These are phyloP conservation scores for Metroxylon sagu DNA, from an alignment of 176 grass and related monocot genomes.

Conservation along the genomic window DNA sequence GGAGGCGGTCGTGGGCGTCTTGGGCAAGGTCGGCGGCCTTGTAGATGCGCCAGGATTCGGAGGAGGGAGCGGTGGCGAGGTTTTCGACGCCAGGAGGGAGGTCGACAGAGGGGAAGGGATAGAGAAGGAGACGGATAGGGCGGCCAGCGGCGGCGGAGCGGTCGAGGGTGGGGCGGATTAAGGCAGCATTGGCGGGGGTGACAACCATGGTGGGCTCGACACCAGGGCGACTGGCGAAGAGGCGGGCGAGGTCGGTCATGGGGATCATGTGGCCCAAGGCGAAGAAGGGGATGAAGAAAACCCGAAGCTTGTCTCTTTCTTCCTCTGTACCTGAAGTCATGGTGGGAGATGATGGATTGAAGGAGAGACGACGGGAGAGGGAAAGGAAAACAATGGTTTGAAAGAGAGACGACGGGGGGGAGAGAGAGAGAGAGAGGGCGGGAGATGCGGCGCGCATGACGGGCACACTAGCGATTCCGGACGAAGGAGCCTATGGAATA, in stretches of 20 bases:
- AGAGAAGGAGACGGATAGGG: slow-evolving; percentile 22
- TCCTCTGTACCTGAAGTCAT: too few species aligned
- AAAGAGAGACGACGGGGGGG: too few species aligned
- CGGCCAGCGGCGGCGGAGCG: slow-evolving; percentile 14
- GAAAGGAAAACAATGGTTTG: too few species aligned
- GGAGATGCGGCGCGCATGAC: too few species aligned
- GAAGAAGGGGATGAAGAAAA: slow-evolving; percentile 4
- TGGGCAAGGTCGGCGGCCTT: slow-evolving; percentile 37
- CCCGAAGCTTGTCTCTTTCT: not conserved
- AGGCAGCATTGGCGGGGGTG: slow-evolving; percentile 13
- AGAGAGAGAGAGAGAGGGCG: too few species aligned
- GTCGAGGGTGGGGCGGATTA: slow-evolving; percentile 17
- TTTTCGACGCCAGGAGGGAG: slow-evolving; percentile 39
- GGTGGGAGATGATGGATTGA: too few species aligned
- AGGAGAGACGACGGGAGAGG: too few species aligned
- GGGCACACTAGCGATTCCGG: too few species aligned
- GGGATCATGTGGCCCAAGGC: slow-evolving; percentile 14
- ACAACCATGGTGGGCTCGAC: slow-evolving; percentile 23
- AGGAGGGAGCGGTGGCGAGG: slow-evolving; percentile 22
- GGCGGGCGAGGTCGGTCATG: slow-evolving; percentile 5
- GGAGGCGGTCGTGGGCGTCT: slow-evolving; percentile 32
- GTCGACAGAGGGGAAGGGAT: slow-evolving; percentile 61
- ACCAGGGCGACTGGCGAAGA: not conserved
- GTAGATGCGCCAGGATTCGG: slow-evolving; percentile 40
- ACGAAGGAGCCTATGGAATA: too few species aligned